Conservation (phyloP, 129 eudicot species). For the Centella asiatica region DNA sequence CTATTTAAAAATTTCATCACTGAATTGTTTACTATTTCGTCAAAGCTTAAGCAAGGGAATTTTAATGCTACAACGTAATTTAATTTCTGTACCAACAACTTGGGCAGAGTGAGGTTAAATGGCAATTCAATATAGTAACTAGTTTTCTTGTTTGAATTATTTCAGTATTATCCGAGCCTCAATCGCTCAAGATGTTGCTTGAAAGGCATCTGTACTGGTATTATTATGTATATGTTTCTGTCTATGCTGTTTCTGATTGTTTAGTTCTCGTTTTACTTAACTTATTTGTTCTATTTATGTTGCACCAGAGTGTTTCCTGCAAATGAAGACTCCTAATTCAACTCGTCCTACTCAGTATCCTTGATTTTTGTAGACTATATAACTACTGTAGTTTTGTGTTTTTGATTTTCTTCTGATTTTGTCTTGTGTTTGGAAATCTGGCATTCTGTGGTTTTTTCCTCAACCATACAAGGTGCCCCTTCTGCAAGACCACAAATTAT, state of each 20-base stretch:
- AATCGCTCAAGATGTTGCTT: conserved; percentile 95
- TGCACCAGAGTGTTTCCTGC: conserved; percentile 79
- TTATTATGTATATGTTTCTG: not conserved
- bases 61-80: not conserved
- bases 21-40: not conserved
- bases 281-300: not conserved
- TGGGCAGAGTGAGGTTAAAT: not conserved
- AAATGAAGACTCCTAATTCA: conserved; percentile 99
- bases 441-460: conserved; percentile 18
- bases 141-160: not conserved
- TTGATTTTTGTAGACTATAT: conserved; percentile 2
- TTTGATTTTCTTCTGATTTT: not conserved
- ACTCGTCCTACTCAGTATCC: conserved; percentile 98
- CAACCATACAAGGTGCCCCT: conserved; percentile 73
- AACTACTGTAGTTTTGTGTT: not conserved
- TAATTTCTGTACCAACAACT: not conserved
- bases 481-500: conserved; percentile 84
- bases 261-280: not conserved
- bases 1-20: too few relatives aligned
- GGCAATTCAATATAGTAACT: not conserved
- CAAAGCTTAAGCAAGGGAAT: not conserved
- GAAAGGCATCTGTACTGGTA: conserved; percentile 98
- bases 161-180: conserved; percentile 92
- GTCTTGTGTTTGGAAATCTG: not conserved
- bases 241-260: too few relatives aligned